phyloP scores from a whole-genome alignment of 345 rosid species.

The Syzygium grande region DNA sequence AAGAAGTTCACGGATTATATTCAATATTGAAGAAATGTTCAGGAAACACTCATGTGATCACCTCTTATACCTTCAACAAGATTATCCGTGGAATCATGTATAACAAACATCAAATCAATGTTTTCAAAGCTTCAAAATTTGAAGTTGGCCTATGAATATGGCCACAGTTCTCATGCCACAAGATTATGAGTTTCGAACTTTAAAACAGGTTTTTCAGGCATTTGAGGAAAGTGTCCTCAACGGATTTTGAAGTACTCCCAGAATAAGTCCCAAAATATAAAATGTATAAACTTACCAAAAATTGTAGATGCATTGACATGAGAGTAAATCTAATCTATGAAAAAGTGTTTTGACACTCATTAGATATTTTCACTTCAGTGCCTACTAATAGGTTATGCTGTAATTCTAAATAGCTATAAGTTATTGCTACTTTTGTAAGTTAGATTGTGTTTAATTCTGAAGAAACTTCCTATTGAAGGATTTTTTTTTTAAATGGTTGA shows the following conservation, averaged over 20 bases:
- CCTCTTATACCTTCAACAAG: background rate
- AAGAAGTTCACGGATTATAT: background rate
- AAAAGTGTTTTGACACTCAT: background rate
- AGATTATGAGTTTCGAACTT: background rate
- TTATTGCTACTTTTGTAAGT: background rate
- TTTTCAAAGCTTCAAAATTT: background rate
- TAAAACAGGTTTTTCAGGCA: background rate
- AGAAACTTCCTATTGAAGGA: background rate
- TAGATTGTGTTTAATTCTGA: background rate
- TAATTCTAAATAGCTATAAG: background rate
- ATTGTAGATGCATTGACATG: background rate
- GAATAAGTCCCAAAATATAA: background rate
- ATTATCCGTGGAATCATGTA: background rate
- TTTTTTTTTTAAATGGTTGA: accelerated
- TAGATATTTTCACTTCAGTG: background rate
- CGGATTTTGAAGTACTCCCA: background rate
- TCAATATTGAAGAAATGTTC: background rate
- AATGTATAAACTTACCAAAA: background rate
- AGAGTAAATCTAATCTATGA: background rate
- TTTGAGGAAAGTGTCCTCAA: background rate
- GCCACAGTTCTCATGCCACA: background rate
- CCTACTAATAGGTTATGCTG: background rate
- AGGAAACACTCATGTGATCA: background rate
- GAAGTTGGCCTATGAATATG: background rate
- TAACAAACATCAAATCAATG: background rate